Evolutionary conservation across 257 asterid species (phyloP).

Genomic region (Lantana camara): DNA sequence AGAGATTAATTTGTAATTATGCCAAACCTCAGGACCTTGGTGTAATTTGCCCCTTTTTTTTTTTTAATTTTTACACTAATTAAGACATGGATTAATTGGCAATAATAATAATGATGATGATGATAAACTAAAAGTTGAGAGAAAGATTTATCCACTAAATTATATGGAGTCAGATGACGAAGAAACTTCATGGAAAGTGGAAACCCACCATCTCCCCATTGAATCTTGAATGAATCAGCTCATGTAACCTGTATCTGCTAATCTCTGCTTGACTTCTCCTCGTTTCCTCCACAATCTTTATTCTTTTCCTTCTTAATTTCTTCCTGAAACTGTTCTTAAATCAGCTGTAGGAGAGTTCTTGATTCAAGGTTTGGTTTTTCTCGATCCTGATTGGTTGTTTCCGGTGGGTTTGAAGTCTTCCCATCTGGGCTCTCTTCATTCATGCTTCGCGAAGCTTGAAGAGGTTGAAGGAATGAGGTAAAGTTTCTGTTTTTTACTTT

Average conservation of each 20-base stretch:
- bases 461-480: not conserved
- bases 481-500: not conserved
- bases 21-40: too few species aligned
- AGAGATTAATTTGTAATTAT: too few species aligned
- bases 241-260: conserved; percentile 2
- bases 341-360: not conserved
- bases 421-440: not conserved
- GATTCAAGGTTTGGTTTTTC: not conserved
- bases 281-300: not conserved
- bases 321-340: not conserved
- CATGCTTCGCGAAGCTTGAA: not conserved
- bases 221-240: not conserved
- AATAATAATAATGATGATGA: too few species aligned
- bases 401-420: not conserved
- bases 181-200: conserved; percentile 28
- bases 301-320: not conserved
- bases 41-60: too few species aligned
- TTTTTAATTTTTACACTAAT: not conserved
- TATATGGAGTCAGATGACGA: not conserved
- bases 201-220: conserved; percentile 14
- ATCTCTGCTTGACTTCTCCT: conserved; percentile 9
- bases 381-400: not conserved
- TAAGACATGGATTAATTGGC: not conserved
- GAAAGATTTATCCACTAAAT: not conserved
- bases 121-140: too few species aligned